Evolutionary conservation across 2,329 filamentous ascomycete genomes (phyloP).

Genomic region (Fusarium armeniacum): DNA sequence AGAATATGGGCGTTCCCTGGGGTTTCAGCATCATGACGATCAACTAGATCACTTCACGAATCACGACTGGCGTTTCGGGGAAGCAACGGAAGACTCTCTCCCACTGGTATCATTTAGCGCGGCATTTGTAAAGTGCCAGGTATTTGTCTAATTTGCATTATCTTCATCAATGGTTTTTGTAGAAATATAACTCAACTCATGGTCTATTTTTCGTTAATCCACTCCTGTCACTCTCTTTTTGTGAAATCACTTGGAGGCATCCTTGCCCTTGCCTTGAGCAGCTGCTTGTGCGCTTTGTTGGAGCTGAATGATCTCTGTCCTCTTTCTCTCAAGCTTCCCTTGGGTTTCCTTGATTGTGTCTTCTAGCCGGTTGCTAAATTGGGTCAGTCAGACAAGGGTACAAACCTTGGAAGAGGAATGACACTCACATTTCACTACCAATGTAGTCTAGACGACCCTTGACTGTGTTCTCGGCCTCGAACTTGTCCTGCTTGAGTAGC

Average conservation of each 20-base stretch:
- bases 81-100: conserved; percentile 15
- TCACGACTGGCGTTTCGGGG: conserved; percentile 46
- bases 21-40: conserved; percentile 50
- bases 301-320: conserved; percentile 70
- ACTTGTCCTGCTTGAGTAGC: conserved; percentile 92
- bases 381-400: background rate
- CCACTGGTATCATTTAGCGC: conserved; percentile 31
- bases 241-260: conserved; percentile 41
- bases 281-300: conserved; percentile 65
- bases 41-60: conserved; percentile 45
- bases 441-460: conserved; percentile 94
- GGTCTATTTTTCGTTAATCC: conserved; percentile 37
- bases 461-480: conserved; percentile 90
- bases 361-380: conserved; percentile 59
- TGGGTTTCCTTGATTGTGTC: conserved; percentile 68
- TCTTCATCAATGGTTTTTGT: conserved; percentile 42
- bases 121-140: conserved; percentile 37
- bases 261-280: conserved; percentile 52
- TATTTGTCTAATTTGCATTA: conserved; percentile 44
- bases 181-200: conserved; percentile 52
- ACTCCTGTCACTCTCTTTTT: conserved; percentile 17
- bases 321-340: conserved; percentile 70
- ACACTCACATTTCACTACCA: conserved; percentile 86
- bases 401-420: background rate
- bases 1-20: conserved; percentile 47